phyloP scores from a whole-genome alignment of 768 basidiomycete species.

The Auriscalpium orientale region DNA sequence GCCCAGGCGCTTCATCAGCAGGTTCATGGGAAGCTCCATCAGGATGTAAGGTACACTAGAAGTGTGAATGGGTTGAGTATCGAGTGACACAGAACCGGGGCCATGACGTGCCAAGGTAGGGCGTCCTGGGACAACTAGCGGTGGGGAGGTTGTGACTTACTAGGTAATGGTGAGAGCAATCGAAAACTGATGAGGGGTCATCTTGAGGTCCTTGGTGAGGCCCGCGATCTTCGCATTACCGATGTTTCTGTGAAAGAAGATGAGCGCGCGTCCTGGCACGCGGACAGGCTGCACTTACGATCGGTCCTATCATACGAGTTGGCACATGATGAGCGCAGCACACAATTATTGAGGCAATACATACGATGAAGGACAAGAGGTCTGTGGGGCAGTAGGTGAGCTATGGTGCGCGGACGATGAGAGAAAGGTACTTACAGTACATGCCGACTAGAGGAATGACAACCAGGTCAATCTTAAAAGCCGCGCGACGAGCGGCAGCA shows the following conservation, averaged over 20 bases:
- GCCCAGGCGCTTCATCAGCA: conserved; percentile 33
- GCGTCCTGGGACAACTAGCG: neutral
- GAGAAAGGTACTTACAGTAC: conserved; percentile 7
- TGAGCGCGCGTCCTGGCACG: neutral
- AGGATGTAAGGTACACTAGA: conserved; percentile 20
- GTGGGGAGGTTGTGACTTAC: neutral
- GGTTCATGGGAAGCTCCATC: conserved; percentile 20
- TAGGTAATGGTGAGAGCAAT: conserved; percentile 12
- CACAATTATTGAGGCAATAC: neutral
- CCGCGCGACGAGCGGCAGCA: neutral
- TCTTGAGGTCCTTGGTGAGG: conserved; percentile 22
- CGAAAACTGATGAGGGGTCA: conserved; percentile 23
- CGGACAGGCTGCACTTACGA: conserved; percentile 2
- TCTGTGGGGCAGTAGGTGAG: neutral
- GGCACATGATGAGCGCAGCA: neutral
- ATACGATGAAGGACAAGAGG: conserved; percentile 13
- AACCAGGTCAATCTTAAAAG: conserved; percentile 7
- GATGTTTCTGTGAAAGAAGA: conserved; percentile 9
- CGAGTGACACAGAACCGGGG: neutral
- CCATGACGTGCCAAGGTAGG: neutral
- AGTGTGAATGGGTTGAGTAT: conserved; percentile 1
- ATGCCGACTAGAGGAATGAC: conserved; percentile 12
- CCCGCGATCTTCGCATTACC: conserved; percentile 28
- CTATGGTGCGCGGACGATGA: neutral
- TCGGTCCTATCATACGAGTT: conserved; percentile 4